Evolutionary conservation across 1,284 basidiomycete genomes (phyloP).

Genomic region (Coniophora puteana): DNA sequence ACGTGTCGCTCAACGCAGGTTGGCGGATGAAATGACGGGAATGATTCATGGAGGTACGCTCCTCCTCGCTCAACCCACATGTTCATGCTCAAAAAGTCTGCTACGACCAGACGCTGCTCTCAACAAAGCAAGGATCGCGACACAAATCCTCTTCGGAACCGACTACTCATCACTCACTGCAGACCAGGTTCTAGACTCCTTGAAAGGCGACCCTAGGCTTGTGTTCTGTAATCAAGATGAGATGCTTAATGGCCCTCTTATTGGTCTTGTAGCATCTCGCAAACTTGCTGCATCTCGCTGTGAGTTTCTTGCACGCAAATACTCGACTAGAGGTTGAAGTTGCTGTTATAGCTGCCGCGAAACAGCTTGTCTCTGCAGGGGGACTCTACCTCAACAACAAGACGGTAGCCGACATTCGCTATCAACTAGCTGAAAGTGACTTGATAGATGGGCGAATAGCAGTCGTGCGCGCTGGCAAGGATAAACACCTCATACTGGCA

Average conservation of each 20-base stretch:
- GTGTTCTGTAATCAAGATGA: conserved; percentile 26
- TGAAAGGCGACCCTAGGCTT: conserved; percentile 27
- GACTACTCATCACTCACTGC: conserved; percentile 22
- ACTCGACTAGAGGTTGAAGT: conserved; percentile 15
- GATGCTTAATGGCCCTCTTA: conserved; percentile 23
- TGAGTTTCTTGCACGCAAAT: conserved; percentile 8
- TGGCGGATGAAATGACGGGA: conserved; percentile 87
- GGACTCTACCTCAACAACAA: conserved; percentile 55
- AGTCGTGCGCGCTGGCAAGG: conserved; percentile 74
- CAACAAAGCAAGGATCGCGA: conserved; percentile 27
- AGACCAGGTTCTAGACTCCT: conserved; percentile 25
- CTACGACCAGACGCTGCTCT: conserved; percentile 29
- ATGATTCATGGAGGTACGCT: conserved; percentile 82
- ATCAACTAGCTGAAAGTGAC: conserved; percentile 41
- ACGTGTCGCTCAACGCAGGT: conserved; percentile 70
- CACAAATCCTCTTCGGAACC: conserved; percentile 29
- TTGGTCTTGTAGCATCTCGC: conserved; percentile 23
- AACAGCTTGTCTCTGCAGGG: conserved; percentile 27
- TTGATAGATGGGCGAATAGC: conserved; percentile 64
- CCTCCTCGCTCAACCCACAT: no score
- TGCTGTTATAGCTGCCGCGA: conserved; percentile 20
- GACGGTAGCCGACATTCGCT: conserved; percentile 38
- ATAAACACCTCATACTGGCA: conserved; percentile 67
- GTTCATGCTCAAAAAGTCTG: no score
- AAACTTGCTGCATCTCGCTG: conserved; percentile 26